Evolutionary conservation across 169 alveolate species (phyloP), one percentile per base, ranked within the genome.

Genomic region (Theileria luwenshuni): DNA sequence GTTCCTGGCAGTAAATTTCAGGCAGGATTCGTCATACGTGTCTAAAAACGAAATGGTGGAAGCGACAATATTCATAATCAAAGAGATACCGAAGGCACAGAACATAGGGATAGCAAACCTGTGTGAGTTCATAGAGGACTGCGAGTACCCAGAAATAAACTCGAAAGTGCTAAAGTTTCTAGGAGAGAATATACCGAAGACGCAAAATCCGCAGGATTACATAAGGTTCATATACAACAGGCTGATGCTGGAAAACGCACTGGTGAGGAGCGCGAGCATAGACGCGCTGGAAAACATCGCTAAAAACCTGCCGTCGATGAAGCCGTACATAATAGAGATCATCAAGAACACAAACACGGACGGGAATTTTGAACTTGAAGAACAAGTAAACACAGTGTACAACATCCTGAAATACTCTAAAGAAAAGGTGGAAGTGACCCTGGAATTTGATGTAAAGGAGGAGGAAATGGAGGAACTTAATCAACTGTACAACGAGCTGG

Each of bases 81-180:
- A 85, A 10, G 74, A 64, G 69, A 75, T 86, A 27, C 95, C 94
- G 30, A 81, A 84, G 38, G 93, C 94, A 73, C 74, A 87, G 69
- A 96, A 94, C 30, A 69, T 91, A 43, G 94, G 97, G 21, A 80
- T 96, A 25, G 88, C 94, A 17, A 94, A 93, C 76, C 90, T 93
- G 38, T 98, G 99, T 67, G 99, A 98, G 86, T 95, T 95, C 77
- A 97, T 97, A 33, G 99, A 96, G 86, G 99, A 98, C 85, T 98
- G 99, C 71, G 98, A 95, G 72, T 95, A 93, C 86, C 95, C 97
- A 25, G 90, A 92, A 45, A 83, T 98, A 12, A 89, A 79, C 60
- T 83, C 86, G 8, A 84, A 93, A 77, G 94, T 95, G 23, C 83
- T 96, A 47, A 81, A 94, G 86, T 93, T 94, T 77, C 85, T 96